Evolutionary conservation across 768 basidiomycete species (phyloP).

Genomic region (Pisolithus albus): DNA sequence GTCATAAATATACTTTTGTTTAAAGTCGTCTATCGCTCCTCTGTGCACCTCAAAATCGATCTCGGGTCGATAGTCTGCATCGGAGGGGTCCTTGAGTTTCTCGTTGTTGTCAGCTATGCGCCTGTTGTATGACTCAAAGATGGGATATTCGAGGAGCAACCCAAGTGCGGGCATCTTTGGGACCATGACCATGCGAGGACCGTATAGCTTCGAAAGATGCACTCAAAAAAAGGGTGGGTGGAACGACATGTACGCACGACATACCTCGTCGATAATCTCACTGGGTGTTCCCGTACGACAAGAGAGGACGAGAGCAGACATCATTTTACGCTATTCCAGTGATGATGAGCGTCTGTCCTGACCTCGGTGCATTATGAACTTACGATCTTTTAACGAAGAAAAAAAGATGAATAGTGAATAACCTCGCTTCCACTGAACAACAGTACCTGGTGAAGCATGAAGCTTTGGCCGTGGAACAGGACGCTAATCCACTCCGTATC

Average conservation of each 20-base stretch:
- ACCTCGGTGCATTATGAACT: slow-evolving; percentile 8
- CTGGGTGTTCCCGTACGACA: slow-evolving; percentile 72
- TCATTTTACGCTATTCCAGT: slow-evolving; percentile 85
- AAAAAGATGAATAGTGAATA: slow-evolving; percentile 19
- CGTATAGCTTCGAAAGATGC: slow-evolving; percentile 52
- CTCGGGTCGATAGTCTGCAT: slow-evolving; percentile 59
- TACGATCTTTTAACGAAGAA: slow-evolving; percentile 21
- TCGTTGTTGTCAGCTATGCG: slow-evolving; percentile 40
- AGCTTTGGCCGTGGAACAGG: slow-evolving; percentile 92
- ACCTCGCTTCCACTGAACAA: slow-evolving; percentile 8
- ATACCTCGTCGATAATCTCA: slow-evolving; percentile 67
- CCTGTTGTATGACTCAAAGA: slow-evolving; percentile 73
- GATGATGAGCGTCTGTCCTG: slow-evolving; percentile 6
- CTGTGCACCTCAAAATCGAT: slow-evolving; percentile 67
- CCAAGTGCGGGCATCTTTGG: slow-evolving; percentile 97
- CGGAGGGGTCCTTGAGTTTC: slow-evolving; percentile 34
- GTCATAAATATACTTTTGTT: slow-evolving; percentile 78
- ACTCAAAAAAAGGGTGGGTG: neutral
- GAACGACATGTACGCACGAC: neutral
- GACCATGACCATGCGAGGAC: slow-evolving; percentile 67
- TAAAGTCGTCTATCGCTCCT: slow-evolving; percentile 74
- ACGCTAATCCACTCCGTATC: slow-evolving; percentile 94
- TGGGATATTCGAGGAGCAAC: slow-evolving; percentile 80
- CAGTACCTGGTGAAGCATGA: slow-evolving; percentile 97
- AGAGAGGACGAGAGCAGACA: slow-evolving; percentile 73